A percentile compares a stretch with the other conserved stretches of the same genome.
phyloP scores from a whole-genome alignment of 108 stramenopile genomes.

The Aureococcus anophagefferens region DNA sequence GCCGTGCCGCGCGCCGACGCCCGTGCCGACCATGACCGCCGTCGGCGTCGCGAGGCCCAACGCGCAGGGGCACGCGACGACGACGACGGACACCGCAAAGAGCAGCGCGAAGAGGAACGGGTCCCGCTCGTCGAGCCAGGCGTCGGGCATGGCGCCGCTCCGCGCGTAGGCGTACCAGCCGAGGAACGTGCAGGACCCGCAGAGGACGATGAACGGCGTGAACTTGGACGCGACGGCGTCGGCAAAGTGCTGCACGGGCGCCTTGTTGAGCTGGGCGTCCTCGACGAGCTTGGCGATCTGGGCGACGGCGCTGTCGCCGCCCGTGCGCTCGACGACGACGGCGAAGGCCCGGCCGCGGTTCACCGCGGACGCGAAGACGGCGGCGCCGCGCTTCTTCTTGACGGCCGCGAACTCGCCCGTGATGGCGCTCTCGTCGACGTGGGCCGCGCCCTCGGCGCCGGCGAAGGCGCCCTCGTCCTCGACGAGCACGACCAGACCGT shows the following conservation, averaged over 20 bases:
- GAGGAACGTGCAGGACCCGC: conserved; percentile 50
- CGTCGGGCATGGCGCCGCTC: conserved; percentile 16
- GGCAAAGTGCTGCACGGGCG: conserved; percentile 65
- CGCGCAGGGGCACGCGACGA: conserved; percentile 83
- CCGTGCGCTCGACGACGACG: conserved; percentile 41
- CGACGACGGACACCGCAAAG: conserved; percentile 67
- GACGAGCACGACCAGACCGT: conserved; percentile 48
- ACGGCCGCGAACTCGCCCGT: conserved; percentile 82
- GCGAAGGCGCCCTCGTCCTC: conserved; percentile 41
- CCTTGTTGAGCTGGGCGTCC: conserved; percentile 62
- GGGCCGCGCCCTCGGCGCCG: conserved; percentile 17
- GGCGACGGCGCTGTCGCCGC: conserved; percentile 51
- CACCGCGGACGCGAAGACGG: conserved; percentile 10
- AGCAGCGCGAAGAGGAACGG: conserved; percentile 59
- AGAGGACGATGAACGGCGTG: conserved; percentile 53
- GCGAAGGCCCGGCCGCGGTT: conserved; percentile 28
- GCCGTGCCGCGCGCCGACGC: conserved; percentile 68
- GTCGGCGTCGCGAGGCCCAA: conserved; percentile 82
- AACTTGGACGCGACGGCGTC: conserved; percentile 62
- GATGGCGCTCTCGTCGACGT: conserved; percentile 77
- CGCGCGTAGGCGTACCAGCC: conserved; percentile 44
- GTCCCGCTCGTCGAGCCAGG: conserved; percentile 36
- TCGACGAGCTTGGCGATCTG: conserved; percentile 69
- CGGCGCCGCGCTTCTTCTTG: neutral
- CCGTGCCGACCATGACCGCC: conserved; percentile 77